These are phyloP conservation scores for Coelastrella sp. DNA, from an alignment of 139 green algal genomes.

Conservation along the genomic window DNA sequence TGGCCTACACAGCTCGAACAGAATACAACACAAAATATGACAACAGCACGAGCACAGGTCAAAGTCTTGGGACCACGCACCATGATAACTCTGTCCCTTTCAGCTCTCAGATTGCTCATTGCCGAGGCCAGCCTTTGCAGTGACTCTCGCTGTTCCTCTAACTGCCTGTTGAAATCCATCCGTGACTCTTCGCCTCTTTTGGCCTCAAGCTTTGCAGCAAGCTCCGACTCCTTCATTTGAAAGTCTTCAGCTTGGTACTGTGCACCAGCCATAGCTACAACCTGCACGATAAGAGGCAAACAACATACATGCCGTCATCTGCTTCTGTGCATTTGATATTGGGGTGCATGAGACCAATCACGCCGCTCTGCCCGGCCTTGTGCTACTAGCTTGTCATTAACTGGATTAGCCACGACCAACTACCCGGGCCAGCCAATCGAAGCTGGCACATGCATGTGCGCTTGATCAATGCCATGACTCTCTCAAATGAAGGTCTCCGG, in stretches of 20 bases:
- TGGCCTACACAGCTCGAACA: no score
- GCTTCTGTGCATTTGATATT: neutral
- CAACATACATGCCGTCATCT: neutral
- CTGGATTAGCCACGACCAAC: no score
- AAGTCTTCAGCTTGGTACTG: slow-evolving; percentile 36
- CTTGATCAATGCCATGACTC: neutral
- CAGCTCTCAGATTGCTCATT: neutral
- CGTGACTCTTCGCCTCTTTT: slow-evolving; percentile 1
- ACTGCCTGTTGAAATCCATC: slow-evolving; percentile 6
- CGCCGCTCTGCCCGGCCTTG: no score
- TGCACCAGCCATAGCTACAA: neutral
- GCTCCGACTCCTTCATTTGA: neutral
- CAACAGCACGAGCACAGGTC: no score
- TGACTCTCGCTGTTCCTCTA: neutral
- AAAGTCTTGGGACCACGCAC: no score
- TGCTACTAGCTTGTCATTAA: no score
- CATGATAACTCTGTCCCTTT: neutral
- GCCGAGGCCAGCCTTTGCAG: neutral
- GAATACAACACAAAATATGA: no score
- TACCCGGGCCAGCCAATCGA: no score
- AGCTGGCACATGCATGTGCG: no score
- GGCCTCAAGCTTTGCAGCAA: neutral
- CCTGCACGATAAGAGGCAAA: neutral
- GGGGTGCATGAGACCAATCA: neutral
- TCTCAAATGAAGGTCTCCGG: slow-evolving; percentile 6